A percentile compares a stretch with the other conserved stretches of the same genome.
phyloP scores from a whole-genome alignment of 495 filamentous ascomycete genomes.

The Darksidea phi region DNA sequence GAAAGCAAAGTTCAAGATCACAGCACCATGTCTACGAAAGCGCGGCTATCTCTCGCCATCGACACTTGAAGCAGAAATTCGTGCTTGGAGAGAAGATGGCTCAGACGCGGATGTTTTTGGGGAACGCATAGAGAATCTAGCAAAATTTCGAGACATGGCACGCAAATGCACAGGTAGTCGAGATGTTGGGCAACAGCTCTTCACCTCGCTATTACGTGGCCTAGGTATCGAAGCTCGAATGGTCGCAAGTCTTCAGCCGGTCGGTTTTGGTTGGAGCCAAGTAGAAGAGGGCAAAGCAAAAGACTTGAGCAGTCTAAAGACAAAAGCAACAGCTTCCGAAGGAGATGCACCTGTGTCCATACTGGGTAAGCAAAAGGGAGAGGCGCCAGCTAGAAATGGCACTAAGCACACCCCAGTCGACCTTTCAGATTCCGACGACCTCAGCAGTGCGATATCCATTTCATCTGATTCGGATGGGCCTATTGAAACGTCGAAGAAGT shows the following conservation, averaged over 20 bases:
- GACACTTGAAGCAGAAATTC: slow-evolving; percentile 65
- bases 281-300: slow-evolving; percentile 61
- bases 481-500: slow-evolving; percentile 34
- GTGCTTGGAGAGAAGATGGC: slow-evolving; percentile 60
- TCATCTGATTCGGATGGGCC: slow-evolving; percentile 25
- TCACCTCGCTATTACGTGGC: slow-evolving; percentile 82
- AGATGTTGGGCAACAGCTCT: slow-evolving; percentile 86
- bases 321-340: not conserved
- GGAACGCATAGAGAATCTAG: slow-evolving; percentile 64
- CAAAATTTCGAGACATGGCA: slow-evolving; percentile 68
- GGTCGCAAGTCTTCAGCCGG: slow-evolving; percentile 79
- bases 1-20: slow-evolving; percentile 79
- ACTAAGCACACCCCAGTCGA: slow-evolving; percentile 34
- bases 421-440: slow-evolving; percentile 35
- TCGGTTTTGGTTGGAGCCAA: slow-evolving; percentile 91
- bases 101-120: slow-evolving; percentile 66
- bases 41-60: slow-evolving; percentile 76
- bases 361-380: not conserved
- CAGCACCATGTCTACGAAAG: slow-evolving; percentile 80
- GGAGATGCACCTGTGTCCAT: not conserved
- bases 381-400: slow-evolving; percentile 3
- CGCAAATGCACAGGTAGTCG: slow-evolving; percentile 75
- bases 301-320: slow-evolving; percentile 36
- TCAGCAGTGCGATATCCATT: slow-evolving; percentile 29
- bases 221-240: slow-evolving; percentile 77